Evolutionary conservation across 495 filamentous ascomycete genomes (phyloP).

Genomic region (Aspergillus sclerotiicarbonarius): DNA sequence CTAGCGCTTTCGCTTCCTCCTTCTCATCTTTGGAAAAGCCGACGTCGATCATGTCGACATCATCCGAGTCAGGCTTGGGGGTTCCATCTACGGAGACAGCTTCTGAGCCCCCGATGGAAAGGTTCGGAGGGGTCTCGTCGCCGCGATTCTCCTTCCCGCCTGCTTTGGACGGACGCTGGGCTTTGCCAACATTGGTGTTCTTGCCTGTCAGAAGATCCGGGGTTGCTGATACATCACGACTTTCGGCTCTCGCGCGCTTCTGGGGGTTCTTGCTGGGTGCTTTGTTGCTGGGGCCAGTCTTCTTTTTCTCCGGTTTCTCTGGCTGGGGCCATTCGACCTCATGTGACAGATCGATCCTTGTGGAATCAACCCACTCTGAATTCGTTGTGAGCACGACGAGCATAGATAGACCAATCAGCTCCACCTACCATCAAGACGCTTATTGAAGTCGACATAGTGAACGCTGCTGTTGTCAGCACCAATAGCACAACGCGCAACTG

Average conservation of each 20-base stretch:
- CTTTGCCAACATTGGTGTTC: constrained; percentile 46
- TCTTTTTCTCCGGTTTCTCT: constrained; percentile 68
- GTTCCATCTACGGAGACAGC: constrained; percentile 51
- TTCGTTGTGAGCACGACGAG: constrained; percentile 18
- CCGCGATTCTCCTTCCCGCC: constrained; percentile 62
- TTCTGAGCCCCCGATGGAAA: constrained; percentile 46
- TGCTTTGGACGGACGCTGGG: constrained; percentile 52
- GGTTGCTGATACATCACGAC: constrained; percentile 57
- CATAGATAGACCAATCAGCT: background rate
- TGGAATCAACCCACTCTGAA: constrained; percentile 79
- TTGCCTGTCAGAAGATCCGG: constrained; percentile 55
- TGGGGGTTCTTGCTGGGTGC: constrained; percentile 50
- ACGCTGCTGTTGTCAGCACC: constrained; percentile 53
- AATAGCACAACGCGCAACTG: background rate
- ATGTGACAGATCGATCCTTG: constrained; percentile 74
- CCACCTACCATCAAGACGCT: constrained; percentile 75
- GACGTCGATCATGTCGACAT: constrained; percentile 64
- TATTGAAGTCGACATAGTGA: constrained; percentile 99
- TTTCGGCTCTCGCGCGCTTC: constrained; percentile 51
- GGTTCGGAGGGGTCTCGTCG: constrained; percentile 34
- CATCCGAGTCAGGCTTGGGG: constrained; percentile 57
- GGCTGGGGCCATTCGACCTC: constrained; percentile 78
- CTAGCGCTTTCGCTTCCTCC: constrained; percentile 44
- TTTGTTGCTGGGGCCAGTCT: constrained; percentile 45
- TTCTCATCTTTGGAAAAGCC: constrained; percentile 48